These are phyloP conservation scores for Berkeleyomyces basicola DNA, from an alignment of 2,329 filamentous ascomycete species.

Conservation along the genomic window DNA sequence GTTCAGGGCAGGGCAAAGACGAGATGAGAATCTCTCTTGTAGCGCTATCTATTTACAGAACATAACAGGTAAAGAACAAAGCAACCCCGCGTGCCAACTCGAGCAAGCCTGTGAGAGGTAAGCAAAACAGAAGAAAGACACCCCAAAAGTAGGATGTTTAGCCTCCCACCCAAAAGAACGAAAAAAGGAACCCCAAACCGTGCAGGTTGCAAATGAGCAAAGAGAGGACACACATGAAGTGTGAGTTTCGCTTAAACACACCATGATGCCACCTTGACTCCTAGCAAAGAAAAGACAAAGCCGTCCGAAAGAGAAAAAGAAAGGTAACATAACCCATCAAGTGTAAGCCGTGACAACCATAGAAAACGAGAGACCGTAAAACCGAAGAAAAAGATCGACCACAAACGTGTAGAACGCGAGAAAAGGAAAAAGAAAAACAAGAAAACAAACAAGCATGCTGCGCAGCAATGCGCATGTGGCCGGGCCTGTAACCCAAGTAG, in stretches of 20 bases:
- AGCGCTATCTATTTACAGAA: background rate
- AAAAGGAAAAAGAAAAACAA: background rate
- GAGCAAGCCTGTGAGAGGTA: background rate
- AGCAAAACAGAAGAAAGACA: background rate
- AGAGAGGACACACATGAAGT: background rate
- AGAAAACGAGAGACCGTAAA: background rate
- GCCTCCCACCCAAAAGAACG: background rate
- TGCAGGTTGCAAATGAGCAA: background rate
- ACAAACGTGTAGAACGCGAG: background rate
- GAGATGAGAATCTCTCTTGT: background rate
- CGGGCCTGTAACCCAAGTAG: background rate
- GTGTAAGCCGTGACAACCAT: background rate
- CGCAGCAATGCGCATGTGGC: background rate
- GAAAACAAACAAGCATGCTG: conserved; percentile 2
- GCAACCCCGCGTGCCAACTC: background rate
- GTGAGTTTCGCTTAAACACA: background rate
- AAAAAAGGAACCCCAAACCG: background rate
- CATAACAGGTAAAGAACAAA: background rate
- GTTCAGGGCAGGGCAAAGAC: background rate
- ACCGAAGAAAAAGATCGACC: background rate
- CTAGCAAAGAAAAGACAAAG: background rate
- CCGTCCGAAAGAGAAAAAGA: background rate
- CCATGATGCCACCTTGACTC: background rate
- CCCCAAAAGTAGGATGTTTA: background rate
- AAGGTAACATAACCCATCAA: background rate